Evolutionary conservation across 371 early-diverging fungal species (phyloP).

Genomic region (Syncephalis fuscata): DNA sequence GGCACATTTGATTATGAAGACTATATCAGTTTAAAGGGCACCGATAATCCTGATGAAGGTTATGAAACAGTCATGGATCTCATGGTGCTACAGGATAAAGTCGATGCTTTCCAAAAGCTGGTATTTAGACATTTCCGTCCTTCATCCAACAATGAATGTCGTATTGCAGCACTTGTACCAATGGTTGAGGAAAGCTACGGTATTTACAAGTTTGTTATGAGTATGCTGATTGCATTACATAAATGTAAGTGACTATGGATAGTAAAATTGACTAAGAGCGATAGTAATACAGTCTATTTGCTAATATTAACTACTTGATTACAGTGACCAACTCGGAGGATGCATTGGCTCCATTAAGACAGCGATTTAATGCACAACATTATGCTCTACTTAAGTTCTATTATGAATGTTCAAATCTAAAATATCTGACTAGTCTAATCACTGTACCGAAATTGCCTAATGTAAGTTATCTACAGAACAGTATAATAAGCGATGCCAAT

Average conservation of each 20-base stretch:
- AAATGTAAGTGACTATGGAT: conserved; percentile 51
- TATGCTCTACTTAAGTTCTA: conserved; percentile 80
- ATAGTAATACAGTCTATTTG: background rate
- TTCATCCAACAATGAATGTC: conserved; percentile 81
- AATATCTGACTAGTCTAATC: conserved; percentile 85
- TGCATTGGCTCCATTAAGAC: conserved; percentile 73
- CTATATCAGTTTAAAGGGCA: conserved; percentile 79
- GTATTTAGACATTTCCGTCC: conserved; percentile 75
- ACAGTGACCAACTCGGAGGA: conserved; percentile 53
- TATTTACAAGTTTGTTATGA: conserved; percentile 87
- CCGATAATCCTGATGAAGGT: conserved; percentile 95
- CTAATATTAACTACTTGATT: background rate
- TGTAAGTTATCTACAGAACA: conserved; percentile 3
- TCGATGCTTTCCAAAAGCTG: conserved; percentile 78
- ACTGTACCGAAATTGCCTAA: conserved; percentile 74
- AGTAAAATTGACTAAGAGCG: background rate
- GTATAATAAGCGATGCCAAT: background rate
- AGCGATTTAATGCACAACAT: conserved; percentile 73
- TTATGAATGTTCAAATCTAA: conserved; percentile 71
- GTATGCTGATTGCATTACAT: conserved; percentile 94
- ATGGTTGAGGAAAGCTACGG: conserved; percentile 91
- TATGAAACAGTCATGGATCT: conserved; percentile 90
- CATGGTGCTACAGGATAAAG: conserved; percentile 74
- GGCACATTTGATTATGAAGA: conserved; percentile 95
- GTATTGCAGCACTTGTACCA: conserved; percentile 89